A percentile compares a stretch with the other conserved stretches of the same genome.
phyloP scores from a whole-genome alignment of 345 rosid genomes.

The Eucalyptus viminalis region DNA sequence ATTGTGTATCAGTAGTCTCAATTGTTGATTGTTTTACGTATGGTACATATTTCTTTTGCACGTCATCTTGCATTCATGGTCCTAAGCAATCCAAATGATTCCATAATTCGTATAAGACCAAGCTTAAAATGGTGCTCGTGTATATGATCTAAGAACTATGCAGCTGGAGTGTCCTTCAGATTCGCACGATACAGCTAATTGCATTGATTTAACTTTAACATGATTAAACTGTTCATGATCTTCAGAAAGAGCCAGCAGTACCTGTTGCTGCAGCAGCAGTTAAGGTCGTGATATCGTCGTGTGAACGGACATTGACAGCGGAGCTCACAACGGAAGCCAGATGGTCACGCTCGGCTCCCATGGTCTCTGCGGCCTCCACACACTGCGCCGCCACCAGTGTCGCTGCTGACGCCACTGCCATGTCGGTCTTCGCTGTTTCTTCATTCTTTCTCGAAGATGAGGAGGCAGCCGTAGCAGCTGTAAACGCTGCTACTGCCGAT shows the following conservation, averaged over 20 bases:
- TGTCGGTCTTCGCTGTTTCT: conserved; percentile 55
- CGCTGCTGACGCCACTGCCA: conserved; percentile 90
- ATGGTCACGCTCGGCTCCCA: conserved; percentile 86
- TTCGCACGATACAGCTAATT: neutral
- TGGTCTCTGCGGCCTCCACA: conserved; percentile 81
- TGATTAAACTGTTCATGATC: neutral
- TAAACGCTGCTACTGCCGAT: conserved; percentile 75
- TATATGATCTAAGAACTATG: neutral
- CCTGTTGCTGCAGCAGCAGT: conserved; percentile 98
- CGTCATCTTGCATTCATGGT: neutral
- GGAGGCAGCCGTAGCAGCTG: conserved; percentile 70
- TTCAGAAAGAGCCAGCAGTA: neutral
- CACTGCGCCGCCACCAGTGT: conserved; percentile 97
- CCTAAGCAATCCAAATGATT: neutral
- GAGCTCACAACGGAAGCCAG: conserved; percentile 80
- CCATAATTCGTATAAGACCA: neutral
- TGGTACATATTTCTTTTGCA: neutral
- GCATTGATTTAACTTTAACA: neutral
- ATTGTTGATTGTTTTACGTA: neutral
- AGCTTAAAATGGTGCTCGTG: neutral
- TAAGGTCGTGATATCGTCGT: conserved; percentile 77
- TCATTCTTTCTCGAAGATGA: conserved; percentile 52
- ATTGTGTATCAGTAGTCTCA: neutral
- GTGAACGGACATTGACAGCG: conserved; percentile 80
- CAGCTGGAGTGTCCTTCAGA: neutral